Percentiles rank a stretch among this genome's conserved stretches.
phyloP scores from a whole-genome alignment of 192 early-diverging fungal genomes.

The Chytriomyces sp. region DNA sequence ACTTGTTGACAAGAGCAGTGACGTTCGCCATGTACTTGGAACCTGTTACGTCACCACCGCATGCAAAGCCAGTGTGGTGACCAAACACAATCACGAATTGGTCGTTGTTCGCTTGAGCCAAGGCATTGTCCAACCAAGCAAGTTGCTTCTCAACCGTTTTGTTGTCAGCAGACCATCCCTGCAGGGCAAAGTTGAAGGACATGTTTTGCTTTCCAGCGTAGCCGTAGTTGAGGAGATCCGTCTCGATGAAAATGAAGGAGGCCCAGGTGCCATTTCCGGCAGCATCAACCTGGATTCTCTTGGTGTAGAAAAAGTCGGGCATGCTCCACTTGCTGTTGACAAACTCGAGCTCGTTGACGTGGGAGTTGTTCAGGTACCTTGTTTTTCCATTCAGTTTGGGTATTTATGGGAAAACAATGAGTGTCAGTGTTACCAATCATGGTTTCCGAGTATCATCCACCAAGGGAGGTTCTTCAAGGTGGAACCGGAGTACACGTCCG shows the following conservation, averaged over 20 bases:
- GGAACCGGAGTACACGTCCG: not conserved
- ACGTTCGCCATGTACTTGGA: constrained; percentile 8
- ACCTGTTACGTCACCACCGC: not conserved
- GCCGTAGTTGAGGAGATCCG: constrained; percentile 27
- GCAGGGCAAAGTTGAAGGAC: constrained; percentile 20
- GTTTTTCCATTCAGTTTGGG: no score
- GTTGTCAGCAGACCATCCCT: constrained; percentile 18
- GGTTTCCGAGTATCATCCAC: constrained; percentile 25
- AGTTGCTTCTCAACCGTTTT: constrained; percentile 31
- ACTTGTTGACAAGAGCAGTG: constrained; percentile 19
- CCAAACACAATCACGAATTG: constrained; percentile 26
- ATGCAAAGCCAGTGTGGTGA: constrained; percentile 26
- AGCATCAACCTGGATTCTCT: constrained; percentile 7
- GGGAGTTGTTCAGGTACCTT: constrained; percentile 26
- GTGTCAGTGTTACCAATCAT: constrained; percentile 26
- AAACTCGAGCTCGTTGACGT: constrained; percentile 7
- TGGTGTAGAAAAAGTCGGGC: constrained; percentile 32
- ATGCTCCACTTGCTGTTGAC: constrained; percentile 15
- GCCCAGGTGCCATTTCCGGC: not conserved
- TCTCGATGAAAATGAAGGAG: constrained; percentile 33
- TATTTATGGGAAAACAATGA: no score
- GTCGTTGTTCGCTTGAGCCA: constrained; percentile 23
- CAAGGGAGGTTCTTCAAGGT: constrained; percentile 15
- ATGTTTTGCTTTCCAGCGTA: not conserved
- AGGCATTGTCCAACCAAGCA: constrained; percentile 21